Conservation (phyloP, 441 rosid species). For the Arabidopsis lyrata region DNA sequence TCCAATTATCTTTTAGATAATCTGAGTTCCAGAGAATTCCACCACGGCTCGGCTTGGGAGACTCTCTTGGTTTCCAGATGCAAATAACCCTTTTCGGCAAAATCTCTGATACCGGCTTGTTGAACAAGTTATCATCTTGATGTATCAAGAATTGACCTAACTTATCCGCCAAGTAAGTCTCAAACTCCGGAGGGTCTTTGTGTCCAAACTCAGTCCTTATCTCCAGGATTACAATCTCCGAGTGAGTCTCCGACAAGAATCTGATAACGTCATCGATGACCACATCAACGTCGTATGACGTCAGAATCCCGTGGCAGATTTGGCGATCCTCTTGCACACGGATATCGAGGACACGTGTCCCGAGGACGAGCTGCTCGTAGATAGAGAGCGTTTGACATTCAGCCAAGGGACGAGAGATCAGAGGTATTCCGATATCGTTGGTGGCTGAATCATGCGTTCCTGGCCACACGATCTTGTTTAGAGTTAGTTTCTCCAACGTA, state of each 20-base stretch:
- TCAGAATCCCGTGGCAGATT: conserved; percentile 81
- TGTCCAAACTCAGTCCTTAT: conserved; percentile 87
- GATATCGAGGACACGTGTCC: conserved; percentile 72
- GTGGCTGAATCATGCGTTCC: conserved; percentile 98
- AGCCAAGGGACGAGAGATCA: conserved; percentile 77
- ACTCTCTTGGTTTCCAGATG: conserved; percentile 82
- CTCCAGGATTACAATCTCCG: conserved; percentile 81
- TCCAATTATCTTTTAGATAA: conserved; percentile 83
- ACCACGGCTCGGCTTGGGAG: conserved; percentile 68
- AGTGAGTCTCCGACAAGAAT: conserved; percentile 78
- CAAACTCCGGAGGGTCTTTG: conserved; percentile 77
- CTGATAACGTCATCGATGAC: conserved; percentile 71
- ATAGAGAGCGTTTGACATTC: conserved; percentile 83
- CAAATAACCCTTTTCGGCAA: conserved; percentile 83
- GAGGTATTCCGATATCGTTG: conserved; percentile 73
- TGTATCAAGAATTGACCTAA: conserved; percentile 68
- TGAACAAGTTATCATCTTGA: conserved; percentile 74
- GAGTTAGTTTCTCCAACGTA: conserved; percentile 54
- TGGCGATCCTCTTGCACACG: conserved; percentile 76
- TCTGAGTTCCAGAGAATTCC: conserved; percentile 70
- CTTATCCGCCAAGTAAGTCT: conserved; percentile 65
- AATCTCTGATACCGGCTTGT: conserved; percentile 65
- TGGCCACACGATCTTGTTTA: conserved; percentile 83
- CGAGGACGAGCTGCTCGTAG: conserved; percentile 73
- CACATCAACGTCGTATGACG: conserved; percentile 66